A percentile compares a stretch with the other conserved stretches of the same genome.
phyloP scores from a whole-genome alignment of 192 early-diverging fungal genomes.

The Entomortierella parvispora region DNA sequence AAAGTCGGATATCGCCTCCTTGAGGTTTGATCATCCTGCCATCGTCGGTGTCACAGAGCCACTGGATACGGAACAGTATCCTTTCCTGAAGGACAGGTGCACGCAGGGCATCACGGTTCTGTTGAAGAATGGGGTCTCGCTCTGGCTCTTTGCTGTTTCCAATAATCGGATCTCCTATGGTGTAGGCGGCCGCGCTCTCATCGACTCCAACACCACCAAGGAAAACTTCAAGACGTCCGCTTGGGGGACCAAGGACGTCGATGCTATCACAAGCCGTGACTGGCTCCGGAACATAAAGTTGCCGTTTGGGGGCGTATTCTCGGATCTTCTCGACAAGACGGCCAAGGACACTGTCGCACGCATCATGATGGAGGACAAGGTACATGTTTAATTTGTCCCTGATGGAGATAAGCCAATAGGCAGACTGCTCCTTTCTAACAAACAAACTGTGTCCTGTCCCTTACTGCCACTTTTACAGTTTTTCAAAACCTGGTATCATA shows the following conservation, averaged over 20 bases:
- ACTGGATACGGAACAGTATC: conserved; percentile 25
- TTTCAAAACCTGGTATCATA: conserved; percentile 31
- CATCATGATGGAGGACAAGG: conserved; percentile 41
- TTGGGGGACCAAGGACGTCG: conserved; percentile 26
- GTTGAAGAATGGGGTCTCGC: conserved; percentile 18
- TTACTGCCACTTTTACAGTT: no score
- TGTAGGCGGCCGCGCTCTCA: not conserved
- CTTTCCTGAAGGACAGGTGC: conserved; percentile 25
- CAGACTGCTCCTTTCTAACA: no score
- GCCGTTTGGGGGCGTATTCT: conserved; percentile 18
- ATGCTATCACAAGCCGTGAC: conserved; percentile 9
- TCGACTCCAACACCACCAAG: not conserved
- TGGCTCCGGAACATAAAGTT: conserved; percentile 19
- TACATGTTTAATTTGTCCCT: not conserved
- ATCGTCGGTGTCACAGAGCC: conserved; percentile 17
- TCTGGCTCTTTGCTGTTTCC: conserved; percentile 27
- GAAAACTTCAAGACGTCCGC: conserved; percentile 32
- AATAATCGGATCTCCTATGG: conserved; percentile 29
- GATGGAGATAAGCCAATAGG: no score
- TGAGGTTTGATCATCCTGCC: conserved; percentile 39
- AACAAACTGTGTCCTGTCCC: no score
- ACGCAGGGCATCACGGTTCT: conserved; percentile 24
- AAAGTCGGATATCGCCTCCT: conserved; percentile 16
- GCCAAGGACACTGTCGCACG: conserved; percentile 9
- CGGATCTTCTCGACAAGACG: conserved; percentile 30